Evolutionary conservation across 2,329 filamentous ascomycete genomes (phyloP).

Genomic region (Fusarium kyushuense): DNA sequence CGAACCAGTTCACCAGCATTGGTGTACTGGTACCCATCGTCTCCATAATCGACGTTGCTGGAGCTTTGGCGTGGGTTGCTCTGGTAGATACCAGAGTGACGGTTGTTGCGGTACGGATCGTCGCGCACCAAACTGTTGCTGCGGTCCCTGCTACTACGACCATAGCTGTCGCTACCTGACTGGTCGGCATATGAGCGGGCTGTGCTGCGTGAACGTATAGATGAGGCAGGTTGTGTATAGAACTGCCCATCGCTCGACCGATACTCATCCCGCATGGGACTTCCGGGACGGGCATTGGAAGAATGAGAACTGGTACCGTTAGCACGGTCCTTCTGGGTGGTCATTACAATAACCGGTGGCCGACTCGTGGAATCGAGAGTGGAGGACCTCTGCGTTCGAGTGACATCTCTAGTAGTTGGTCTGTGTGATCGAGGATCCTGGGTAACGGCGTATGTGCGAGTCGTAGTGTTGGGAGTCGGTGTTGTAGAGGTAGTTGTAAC

Average conservation of each 20-base stretch:
- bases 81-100: constrained; percentile 61
- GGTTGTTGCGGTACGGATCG: constrained; percentile 62
- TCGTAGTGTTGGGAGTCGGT: constrained; percentile 57
- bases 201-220: constrained; percentile 64
- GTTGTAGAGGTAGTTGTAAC: constrained; percentile 51
- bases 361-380: constrained; percentile 63
- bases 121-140: constrained; percentile 58
- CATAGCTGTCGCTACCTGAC: constrained; percentile 65
- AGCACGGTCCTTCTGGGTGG: constrained; percentile 59
- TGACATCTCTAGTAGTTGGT: constrained; percentile 61
- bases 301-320: constrained; percentile 57
- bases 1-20: constrained; percentile 71
- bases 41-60: constrained; percentile 64
- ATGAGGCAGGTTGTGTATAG: constrained; percentile 70
- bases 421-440: constrained; percentile 64
- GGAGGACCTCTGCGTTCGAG: constrained; percentile 61
- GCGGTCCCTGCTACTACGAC: constrained; percentile 63
- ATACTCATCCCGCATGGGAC: constrained; percentile 65
- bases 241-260: constrained; percentile 64
- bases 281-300: constrained; percentile 54
- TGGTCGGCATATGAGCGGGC: constrained; percentile 62
- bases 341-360: constrained; percentile 70
- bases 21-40: constrained; percentile 73
- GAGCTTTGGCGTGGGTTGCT: constrained; percentile 59
- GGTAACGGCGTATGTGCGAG: constrained; percentile 68